A percentile compares a stretch with the other conserved stretches of the same genome.
phyloP scores from a whole-genome alignment of 805 yeast species.

The Blastobotrys peoriensis region DNA sequence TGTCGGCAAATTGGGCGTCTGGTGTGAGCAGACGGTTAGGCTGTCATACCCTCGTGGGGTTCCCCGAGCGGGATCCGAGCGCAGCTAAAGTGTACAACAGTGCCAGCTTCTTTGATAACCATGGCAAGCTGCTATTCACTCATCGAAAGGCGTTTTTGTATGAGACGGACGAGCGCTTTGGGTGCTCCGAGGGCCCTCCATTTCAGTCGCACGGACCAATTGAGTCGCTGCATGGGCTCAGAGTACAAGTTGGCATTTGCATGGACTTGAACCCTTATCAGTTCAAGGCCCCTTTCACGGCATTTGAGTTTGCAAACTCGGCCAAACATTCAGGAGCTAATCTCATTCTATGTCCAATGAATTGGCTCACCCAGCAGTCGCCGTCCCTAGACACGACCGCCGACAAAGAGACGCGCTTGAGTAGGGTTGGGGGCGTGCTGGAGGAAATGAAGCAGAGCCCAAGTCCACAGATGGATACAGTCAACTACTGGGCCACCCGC shows the following conservation, averaged over 20 bases:
- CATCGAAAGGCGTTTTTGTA: constrained; percentile 75
- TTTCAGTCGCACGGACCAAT: constrained; percentile 33
- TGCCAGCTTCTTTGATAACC: constrained; percentile 55
- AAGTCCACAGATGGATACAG: constrained; percentile 42
- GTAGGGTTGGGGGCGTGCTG: constrained; percentile 9
- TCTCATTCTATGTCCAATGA: constrained; percentile 73
- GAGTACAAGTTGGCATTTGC: constrained; percentile 72
- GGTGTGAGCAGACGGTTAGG: constrained; percentile 42
- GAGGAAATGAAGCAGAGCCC: constrained; percentile 22
- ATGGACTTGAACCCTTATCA: constrained; percentile 90
- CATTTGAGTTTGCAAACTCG: constrained; percentile 61
- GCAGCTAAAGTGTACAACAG: constrained; percentile 52
- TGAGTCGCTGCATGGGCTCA: constrained; percentile 4
- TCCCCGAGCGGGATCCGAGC: constrained; percentile 51
- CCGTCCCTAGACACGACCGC: constrained; percentile 10
- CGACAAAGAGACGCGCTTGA: constrained; percentile 17
- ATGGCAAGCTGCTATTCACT: constrained; percentile 54
- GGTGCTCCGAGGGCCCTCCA: constrained; percentile 59
- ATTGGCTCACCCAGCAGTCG: constrained; percentile 53
- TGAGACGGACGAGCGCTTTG: constrained; percentile 77
- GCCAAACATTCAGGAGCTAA: constrained; percentile 44
- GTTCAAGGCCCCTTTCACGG: constrained; percentile 71
- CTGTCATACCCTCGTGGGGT: constrained; percentile 74
- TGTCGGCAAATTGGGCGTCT: constrained; percentile 51
- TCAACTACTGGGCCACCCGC: constrained; percentile 71